Evolutionary conservation across 345 rosid genomes (phyloP).

Genomic region (Linum trigynum): DNA sequence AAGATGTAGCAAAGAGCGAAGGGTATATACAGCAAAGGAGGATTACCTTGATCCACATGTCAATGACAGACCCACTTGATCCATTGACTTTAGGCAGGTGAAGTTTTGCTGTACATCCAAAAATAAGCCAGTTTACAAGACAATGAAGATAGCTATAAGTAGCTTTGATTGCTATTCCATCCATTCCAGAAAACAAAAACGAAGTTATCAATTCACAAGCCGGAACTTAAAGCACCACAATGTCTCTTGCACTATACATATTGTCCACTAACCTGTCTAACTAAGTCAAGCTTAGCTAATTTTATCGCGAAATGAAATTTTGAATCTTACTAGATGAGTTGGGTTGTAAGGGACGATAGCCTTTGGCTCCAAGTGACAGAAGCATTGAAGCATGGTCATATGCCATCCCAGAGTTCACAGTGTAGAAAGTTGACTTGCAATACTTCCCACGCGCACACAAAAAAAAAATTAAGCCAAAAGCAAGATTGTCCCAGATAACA

Average conservation of each 20-base stretch:
- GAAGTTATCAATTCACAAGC: no score
- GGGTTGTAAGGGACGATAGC: constrained; percentile 63
- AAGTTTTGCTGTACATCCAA: constrained; percentile 50
- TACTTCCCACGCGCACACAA: no score
- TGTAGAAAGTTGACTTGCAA: background rate
- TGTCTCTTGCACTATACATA: no score
- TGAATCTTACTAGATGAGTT: constrained; percentile 55
- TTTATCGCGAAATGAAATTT: constrained; percentile 10
- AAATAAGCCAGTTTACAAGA: background rate
- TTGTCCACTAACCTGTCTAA: no score
- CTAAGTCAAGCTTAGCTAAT: no score
- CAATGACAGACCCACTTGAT: constrained; percentile 70
- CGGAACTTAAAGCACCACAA: no score
- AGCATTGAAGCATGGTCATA: constrained; percentile 95
- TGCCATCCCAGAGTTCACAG: constrained; percentile 81
- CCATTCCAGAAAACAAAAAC: no score
- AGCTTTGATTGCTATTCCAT: background rate
- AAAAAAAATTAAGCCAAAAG: no score
- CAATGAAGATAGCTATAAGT: background rate
- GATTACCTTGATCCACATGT: constrained; percentile 81
- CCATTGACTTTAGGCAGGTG: constrained; percentile 61
- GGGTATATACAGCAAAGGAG: background rate
- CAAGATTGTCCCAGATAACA: no score
- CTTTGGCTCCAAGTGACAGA: constrained; percentile 71
- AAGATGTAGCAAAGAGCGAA: background rate